Evolutionary conservation across 2,329 filamentous ascomycete species (phyloP).

Genomic region (Aspergillus spinulosporus): DNA sequence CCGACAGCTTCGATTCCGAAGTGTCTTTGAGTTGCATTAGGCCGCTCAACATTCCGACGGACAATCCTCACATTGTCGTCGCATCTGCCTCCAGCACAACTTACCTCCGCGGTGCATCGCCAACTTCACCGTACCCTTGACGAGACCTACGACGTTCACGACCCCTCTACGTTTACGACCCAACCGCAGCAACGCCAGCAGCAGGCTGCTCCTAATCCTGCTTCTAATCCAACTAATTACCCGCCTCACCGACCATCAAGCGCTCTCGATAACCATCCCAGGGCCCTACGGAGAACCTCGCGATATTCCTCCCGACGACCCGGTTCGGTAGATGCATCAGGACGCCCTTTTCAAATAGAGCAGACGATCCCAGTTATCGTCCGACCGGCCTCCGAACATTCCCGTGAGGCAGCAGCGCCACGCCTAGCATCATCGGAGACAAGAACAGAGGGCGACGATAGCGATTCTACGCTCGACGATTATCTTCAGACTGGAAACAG

Average conservation of each 20-base stretch:
- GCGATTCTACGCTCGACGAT: conserved; percentile 33
- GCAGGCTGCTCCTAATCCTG: conserved; percentile 40
- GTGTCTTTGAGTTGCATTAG: conserved; percentile 16
- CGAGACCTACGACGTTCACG: conserved; percentile 58
- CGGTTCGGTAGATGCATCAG: conserved; percentile 47
- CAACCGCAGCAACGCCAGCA: conserved; percentile 49
- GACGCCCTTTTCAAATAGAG: conserved; percentile 28
- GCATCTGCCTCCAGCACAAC: conserved; percentile 25
- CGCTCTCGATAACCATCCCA: conserved; percentile 54
- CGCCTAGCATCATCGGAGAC: conserved; percentile 37
- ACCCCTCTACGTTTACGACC: conserved; percentile 48
- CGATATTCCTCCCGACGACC: conserved; percentile 46
- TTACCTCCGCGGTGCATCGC: conserved; percentile 46
- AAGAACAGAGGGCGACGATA: conserved; percentile 30
- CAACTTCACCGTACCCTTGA: conserved; percentile 45
- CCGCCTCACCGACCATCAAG: conserved; percentile 51
- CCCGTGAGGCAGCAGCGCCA: conserved; percentile 20
- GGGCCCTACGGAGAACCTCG: conserved; percentile 54
- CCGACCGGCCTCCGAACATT: conserved; percentile 23
- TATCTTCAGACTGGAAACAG: conserved; percentile 35
- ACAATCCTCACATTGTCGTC: conserved; percentile 36
- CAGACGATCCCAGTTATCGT: conserved; percentile 30
- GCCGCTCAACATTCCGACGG: conserved; percentile 13
- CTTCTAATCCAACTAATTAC: conserved; percentile 44
- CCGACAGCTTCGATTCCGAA: conserved; percentile 9